Evolutionary conservation across 176 grass and related monocot genomes (phyloP), one percentile per base, ranked within the genome.

Genomic region (Ensete glaucum): DNA sequence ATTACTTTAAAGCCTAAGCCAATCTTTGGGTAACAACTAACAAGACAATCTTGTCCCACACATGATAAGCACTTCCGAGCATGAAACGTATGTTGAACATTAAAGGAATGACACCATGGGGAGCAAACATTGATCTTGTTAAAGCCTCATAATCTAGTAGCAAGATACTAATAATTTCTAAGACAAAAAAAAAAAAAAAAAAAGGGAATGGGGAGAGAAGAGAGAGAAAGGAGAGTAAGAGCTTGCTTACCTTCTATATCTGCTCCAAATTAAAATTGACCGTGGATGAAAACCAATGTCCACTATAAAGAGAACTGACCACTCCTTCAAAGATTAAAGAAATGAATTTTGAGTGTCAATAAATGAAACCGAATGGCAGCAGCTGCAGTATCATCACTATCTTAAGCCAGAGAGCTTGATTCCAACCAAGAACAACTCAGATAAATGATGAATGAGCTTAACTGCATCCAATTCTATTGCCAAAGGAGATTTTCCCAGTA

Each of bases 401-500:
- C 10, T 57, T 51, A 64, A 77, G 60, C 43, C 49, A 3, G 7
- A n/a, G 52, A 68, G 25, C 62, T 67, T 57, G 27, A 9, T 50
- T 13, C 16, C 53, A 9, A 58, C 34, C 9, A 11, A 50, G 26
- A 79, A 69, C 8, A 8, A 56, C 16, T 20, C 22, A 57, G 77
- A 79, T 48, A 68, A 78, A 29, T 15, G 52, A 69, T 79, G 53
- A 52, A 69, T 19, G 9, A 58, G 53, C 53, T 57, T 69, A 54
- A 56, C 65, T 59, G 52, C 21, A 68, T 48, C 50, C 9, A 25
- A 54, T 76, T 63, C 50, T 78, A 43, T 69, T 68, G 52, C 76
- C 76, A 78, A 58, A 78, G 77, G 77, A 69, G 76, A 78, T 67
- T 54, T 78, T 2, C 63, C 62, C 75, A 63, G 23, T 56, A 74